Evolutionary conservation across 352 stramenopile species (phyloP).

Genomic region (Phytophthora tubulina): DNA sequence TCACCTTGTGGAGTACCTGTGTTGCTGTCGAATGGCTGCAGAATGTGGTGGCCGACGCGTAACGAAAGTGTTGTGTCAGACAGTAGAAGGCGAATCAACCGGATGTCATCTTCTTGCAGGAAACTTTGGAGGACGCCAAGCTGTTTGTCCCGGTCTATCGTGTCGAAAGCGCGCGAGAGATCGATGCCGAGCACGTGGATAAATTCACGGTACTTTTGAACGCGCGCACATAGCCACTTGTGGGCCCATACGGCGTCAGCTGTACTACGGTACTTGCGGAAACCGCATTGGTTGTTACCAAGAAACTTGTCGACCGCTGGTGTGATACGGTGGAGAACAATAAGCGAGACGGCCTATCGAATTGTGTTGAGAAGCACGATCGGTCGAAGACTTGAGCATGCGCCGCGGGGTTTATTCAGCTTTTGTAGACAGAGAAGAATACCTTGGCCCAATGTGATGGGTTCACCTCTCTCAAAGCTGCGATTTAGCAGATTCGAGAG

Average conservation of each 20-base stretch:
- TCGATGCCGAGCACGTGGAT: slow-evolving; percentile 17
- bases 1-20: slow-evolving; percentile 13
- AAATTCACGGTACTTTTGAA: background rate
- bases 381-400: slow-evolving; percentile 7
- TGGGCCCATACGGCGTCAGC: slow-evolving; percentile 11
- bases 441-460: background rate
- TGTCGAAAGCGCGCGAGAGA: slow-evolving; percentile 12
- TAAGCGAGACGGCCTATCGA: slow-evolving; percentile 5
- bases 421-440: slow-evolving; percentile 9
- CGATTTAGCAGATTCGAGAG: background rate
- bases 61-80: slow-evolving; percentile 2
- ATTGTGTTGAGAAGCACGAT: slow-evolving; percentile 18
- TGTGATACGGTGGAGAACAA: slow-evolving; percentile 2
- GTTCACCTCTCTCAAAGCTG: slow-evolving; percentile 2
- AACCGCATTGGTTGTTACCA: background rate
- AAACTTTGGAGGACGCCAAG: background rate
- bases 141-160: slow-evolving; percentile 4
- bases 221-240: background rate
- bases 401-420: background rate
- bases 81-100: background rate
- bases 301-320: slow-evolving; percentile 7
- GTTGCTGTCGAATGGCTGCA: slow-evolving; percentile 1
- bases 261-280: background rate
- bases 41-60: background rate
- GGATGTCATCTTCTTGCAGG: background rate